phyloP scores from a whole-genome alignment of 1,284 basidiomycete genomes.

The Phellinidium pouzarii region DNA sequence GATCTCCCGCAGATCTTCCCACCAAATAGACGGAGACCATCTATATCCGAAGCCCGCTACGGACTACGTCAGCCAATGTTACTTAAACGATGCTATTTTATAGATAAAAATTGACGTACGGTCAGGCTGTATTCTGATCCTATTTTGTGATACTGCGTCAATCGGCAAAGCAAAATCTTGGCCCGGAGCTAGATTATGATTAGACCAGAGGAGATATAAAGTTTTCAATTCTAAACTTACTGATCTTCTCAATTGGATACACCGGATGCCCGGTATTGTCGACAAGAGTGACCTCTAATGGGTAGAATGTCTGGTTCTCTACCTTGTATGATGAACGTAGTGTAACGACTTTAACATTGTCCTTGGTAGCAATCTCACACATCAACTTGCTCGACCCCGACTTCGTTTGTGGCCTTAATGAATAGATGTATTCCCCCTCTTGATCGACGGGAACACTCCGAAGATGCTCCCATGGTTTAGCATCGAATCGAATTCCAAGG shows the following conservation, averaged over 20 bases:
- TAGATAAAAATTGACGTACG: constrained; percentile 46
- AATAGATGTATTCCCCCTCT: constrained; percentile 90
- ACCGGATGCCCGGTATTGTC: constrained; percentile 81
- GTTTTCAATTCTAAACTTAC: constrained; percentile 33
- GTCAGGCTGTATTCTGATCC: constrained; percentile 87
- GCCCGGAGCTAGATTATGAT: constrained; percentile 57
- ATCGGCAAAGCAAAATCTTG: constrained; percentile 88
- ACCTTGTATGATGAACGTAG: constrained; percentile 92
- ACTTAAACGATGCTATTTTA: not conserved
- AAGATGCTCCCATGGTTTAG: constrained; percentile 88
- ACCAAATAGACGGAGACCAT: constrained; percentile 87
- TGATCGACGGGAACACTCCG: constrained; percentile 88
- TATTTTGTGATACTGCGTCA: constrained; percentile 80
- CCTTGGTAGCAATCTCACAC: constrained; percentile 86
- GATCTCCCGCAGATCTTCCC: constrained; percentile 71
- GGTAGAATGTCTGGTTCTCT: constrained; percentile 89
- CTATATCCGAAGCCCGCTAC: constrained; percentile 91
- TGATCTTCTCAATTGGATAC: constrained; percentile 80
- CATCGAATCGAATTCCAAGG: constrained; percentile 79
- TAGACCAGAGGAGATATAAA: constrained; percentile 1
- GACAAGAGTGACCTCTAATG: constrained; percentile 88
- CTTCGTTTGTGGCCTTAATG: constrained; percentile 72
- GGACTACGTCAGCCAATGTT: constrained; percentile 11
- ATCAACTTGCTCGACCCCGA: constrained; percentile 80
- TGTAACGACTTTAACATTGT: constrained; percentile 95